Evolutionary conservation across 2,329 filamentous ascomycete species (phyloP).

Genomic region (Cytospora chrysosperma): DNA sequence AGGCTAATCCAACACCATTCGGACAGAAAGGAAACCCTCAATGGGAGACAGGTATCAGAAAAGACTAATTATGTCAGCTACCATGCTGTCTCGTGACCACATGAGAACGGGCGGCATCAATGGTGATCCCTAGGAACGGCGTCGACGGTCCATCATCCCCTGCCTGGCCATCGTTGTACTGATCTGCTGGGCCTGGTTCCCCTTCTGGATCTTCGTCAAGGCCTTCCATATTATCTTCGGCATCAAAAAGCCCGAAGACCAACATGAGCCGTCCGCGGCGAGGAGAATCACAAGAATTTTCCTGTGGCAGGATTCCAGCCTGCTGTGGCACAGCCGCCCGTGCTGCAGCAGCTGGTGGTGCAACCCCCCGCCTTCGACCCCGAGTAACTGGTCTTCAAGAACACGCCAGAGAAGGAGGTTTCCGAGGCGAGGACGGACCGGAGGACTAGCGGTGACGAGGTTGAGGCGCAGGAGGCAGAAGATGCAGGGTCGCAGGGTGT

Average conservation of each 20-base stretch:
- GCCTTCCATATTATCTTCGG: neutral
- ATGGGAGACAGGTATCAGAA: no score
- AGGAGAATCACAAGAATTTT: neutral
- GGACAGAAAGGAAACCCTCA: no score
- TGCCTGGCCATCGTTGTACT: neutral
- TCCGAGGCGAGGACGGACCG: constrained; percentile 40
- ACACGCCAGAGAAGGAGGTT: constrained; percentile 37
- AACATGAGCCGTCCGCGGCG: neutral
- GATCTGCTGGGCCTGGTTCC: constrained; percentile 13
- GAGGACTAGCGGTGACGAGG: neutral
- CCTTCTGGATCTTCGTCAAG: neutral
- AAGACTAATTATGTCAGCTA: no score
- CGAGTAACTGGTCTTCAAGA: neutral
- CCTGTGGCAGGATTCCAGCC: neutral
- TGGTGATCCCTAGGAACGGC: no score
- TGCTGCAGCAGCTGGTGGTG: neutral
- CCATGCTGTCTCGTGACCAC: no score
- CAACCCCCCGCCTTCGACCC: constrained; percentile 5
- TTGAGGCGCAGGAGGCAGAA: neutral
- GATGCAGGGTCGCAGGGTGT: no score
- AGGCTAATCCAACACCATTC: no score
- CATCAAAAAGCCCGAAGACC: neutral
- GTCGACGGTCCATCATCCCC: neutral
- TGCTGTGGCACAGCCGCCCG: neutral
- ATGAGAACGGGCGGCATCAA: no score